Evolutionary conservation across 352 stramenopile genomes (phyloP).

Genomic region (Pythium oligandrum): DNA sequence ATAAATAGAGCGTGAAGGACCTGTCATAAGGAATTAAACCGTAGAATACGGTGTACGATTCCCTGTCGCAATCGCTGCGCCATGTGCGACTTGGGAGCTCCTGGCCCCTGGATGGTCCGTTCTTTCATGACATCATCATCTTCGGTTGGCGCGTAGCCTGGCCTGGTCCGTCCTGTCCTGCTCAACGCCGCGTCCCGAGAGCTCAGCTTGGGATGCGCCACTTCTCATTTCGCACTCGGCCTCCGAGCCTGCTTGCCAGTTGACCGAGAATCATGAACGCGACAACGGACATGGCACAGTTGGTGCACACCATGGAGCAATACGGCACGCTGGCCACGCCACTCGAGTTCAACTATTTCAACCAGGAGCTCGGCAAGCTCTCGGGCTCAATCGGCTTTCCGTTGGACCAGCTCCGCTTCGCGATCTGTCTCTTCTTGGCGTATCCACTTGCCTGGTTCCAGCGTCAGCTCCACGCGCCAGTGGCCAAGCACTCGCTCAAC

Average conservation of each 20-base stretch:
- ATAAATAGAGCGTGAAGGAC: not conserved
- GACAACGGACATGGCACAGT: too few relatives aligned
- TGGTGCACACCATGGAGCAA: slow-evolving; percentile 28
- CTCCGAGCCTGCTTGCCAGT: too few relatives aligned
- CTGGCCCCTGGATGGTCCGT: too few relatives aligned
- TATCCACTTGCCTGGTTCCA: slow-evolving; percentile 93
- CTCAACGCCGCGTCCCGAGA: too few relatives aligned
- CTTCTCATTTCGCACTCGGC: slow-evolving; percentile 4
- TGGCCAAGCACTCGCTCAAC: slow-evolving; percentile 91
- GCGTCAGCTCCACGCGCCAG: slow-evolving; percentile 72
- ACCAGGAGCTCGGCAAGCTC: slow-evolving; percentile 40
- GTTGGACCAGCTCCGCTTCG: slow-evolving; percentile 74
- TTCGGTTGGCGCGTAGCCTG: not conserved
- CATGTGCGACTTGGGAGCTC: too few relatives aligned
- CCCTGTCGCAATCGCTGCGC: too few relatives aligned
- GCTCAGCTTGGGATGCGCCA: not conserved
- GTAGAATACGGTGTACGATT: too few relatives aligned
- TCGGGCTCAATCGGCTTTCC: slow-evolving; percentile 35
- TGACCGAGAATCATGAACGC: too few relatives aligned
- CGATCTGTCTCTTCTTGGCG: slow-evolving; percentile 90
- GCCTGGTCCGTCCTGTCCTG: too few relatives aligned
- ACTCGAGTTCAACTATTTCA: slow-evolving; percentile 44
- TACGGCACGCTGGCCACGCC: slow-evolving; percentile 52
- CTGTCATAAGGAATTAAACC: slow-evolving; percentile 1
- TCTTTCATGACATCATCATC: slow-evolving; percentile 4